Conservation (phyloP, 78 protist genomes). For the Salpingoeca rosetta region DNA sequence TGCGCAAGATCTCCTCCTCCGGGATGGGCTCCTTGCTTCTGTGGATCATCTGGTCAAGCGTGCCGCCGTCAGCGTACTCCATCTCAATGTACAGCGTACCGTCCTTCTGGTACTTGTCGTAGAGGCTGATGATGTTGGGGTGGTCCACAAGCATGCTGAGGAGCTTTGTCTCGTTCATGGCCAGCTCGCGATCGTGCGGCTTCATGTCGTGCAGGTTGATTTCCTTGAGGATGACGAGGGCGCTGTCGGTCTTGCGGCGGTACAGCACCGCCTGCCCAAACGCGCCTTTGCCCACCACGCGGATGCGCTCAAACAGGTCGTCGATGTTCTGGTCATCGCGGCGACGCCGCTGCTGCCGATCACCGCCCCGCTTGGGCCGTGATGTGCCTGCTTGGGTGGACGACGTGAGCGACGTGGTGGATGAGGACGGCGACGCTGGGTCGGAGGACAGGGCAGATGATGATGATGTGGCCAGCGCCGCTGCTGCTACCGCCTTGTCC, state of each 20-base stretch:
- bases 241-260: constrained; percentile 11
- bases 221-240: constrained; percentile 56
- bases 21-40: too few relatives aligned
- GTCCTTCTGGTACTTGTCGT: constrained; percentile 32
- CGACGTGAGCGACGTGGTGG: not conserved
- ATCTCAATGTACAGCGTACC: constrained; percentile 35
- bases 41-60: not conserved
- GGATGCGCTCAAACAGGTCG: not conserved
- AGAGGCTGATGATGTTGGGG: constrained; percentile 24
- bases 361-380: not conserved
- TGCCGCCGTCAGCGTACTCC: constrained; percentile 34
- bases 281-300: constrained; percentile 66
- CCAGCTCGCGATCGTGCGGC: constrained; percentile 35
- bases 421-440: not conserved
- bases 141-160: constrained; percentile 49
- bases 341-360: not conserved
- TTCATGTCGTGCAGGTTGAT: constrained; percentile 51
- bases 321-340: not conserved
- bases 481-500: not conserved
- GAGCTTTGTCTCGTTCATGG: constrained; percentile 53
- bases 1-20: constrained; percentile 45
- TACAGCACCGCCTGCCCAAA: constrained; percentile 72
- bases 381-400: not conserved
- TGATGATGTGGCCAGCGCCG: not conserved
- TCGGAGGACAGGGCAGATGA: not conserved